These are phyloP conservation scores for Prunus padus DNA, from an alignment of 306 rosid species.

Conservation along the genomic window DNA sequence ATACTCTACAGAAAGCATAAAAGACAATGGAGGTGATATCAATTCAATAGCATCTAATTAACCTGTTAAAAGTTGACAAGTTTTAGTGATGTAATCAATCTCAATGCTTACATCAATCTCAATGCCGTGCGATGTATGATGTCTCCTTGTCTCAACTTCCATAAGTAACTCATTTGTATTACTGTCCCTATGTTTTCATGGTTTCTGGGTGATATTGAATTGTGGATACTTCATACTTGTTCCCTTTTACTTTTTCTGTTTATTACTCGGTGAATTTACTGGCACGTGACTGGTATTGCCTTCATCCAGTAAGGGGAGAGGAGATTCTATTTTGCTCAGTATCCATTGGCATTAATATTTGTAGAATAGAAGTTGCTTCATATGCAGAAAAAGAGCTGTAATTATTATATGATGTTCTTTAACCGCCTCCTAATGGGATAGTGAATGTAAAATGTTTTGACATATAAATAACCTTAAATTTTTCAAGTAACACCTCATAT, in stretches of 20 bases:
- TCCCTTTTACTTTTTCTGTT: neutral
- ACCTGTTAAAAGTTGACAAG: neutral
- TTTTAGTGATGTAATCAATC: neutral
- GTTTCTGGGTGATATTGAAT: neutral
- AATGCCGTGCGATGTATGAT: neutral
- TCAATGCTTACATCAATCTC: neutral
- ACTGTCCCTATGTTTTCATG: neutral
- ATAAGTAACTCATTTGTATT: too few relatives aligned
- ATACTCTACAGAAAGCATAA: neutral
- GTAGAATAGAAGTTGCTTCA: neutral
- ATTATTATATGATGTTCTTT: neutral
- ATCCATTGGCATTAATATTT: neutral
- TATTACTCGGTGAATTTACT: neutral
- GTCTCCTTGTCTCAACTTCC: neutral
- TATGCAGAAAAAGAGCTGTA: neutral
- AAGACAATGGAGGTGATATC: slow-evolving; percentile 19
- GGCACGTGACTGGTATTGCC: neutral
- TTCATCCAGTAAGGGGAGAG: neutral
- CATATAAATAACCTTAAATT: neutral
- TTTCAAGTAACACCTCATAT: neutral
- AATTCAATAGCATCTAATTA: neutral
- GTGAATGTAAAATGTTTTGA: neutral
- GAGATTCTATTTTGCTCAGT: neutral
- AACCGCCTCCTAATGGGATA: slow-evolving; percentile 1
- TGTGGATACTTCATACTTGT: neutral